phyloP scores from a whole-genome alignment of 257 asterid species.

The Echites panduratus region DNA sequence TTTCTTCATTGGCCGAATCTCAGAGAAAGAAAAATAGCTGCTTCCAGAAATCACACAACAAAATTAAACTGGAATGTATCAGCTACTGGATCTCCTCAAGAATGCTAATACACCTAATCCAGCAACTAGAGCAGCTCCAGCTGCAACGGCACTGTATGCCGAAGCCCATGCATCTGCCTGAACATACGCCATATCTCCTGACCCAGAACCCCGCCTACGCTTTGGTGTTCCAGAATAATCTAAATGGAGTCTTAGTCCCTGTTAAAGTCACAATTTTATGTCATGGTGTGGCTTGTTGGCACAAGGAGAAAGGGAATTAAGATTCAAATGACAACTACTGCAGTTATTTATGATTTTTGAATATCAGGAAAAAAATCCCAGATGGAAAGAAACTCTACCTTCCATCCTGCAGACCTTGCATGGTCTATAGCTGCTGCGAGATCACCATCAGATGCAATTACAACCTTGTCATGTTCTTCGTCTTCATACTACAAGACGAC shows the following conservation, averaged over 20 bases:
- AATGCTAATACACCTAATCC: slow-evolving; percentile 68
- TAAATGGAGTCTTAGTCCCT: slow-evolving; percentile 80
- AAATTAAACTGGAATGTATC: slow-evolving; percentile 3
- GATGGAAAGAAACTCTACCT: slow-evolving; percentile 35
- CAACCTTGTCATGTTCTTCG: slow-evolving; percentile 78
- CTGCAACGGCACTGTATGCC: slow-evolving; percentile 71
- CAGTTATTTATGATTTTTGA: background rate
- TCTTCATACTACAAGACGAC: slow-evolving; percentile 69
- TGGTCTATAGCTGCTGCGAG: slow-evolving; percentile 87
- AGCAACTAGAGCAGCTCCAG: slow-evolving; percentile 85
- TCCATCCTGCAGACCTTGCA: slow-evolving; percentile 89
- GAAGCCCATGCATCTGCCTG: slow-evolving; percentile 64
- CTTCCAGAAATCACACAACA: background rate
- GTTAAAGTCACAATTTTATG: slow-evolving; percentile 16
- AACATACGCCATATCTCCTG: slow-evolving; percentile 40
- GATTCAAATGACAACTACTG: background rate
- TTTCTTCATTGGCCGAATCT: background rate
- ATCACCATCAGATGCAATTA: slow-evolving; percentile 88
- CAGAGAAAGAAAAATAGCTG: background rate
- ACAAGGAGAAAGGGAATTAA: background rate
- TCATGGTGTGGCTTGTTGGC: background rate
- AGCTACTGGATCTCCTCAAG: slow-evolving; percentile 50
- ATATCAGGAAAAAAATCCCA: no score
- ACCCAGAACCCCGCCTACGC: slow-evolving; percentile 35
- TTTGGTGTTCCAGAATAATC: slow-evolving; percentile 50